Base-by-base conservation (phyloP, 2,329 filamentous ascomycete genomes). In the Cercospora canescens region DNA sequence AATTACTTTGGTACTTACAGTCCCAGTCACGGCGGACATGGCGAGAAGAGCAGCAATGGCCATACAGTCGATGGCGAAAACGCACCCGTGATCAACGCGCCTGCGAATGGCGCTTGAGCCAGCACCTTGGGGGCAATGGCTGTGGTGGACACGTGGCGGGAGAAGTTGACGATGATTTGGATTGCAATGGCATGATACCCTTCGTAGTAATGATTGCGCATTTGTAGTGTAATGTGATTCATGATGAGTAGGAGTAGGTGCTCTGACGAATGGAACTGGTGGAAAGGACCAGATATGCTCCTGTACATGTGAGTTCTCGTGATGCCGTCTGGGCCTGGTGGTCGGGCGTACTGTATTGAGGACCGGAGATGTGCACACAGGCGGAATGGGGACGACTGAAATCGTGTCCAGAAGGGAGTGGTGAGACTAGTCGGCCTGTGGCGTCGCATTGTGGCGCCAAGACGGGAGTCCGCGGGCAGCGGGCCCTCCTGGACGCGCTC, bases 11-110 rank as follows among this genome's bases (percentile, higher is more conserved):
- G 39, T 16, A 35, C 39, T 50, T 32, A 48, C 28, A 59, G 35
- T 16, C 28, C 54, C 16, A 18, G 24, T 18, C 41, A 56, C 24
- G 41, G 55, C 14, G 60, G 55, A 18, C 37, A 34, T 26, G 48
- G 28, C 18, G 63, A 65, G 34, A 65, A 65, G 59, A 41, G 39
- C 37, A 56, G 45, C 48, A 63, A 63, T 37, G 39, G 54, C 8
- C 52, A 63, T 50, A 55, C 30, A 12, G 52, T 48, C 48, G 60
- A 66, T 52, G 64, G 45, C 18, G 35, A 50, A 4, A 41, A 50
- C 30, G 41, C 45, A 18, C 34, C 63, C 0, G 58, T 39, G 14
- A 11, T 41, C 60, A 62, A 32, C 18, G 39, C 57, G 11, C 57
- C 57, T 18, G 57, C 37, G 6, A 56, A 56, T 8, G 52, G 52